These are phyloP conservation scores for Radiomyces spectabilis DNA, from an alignment of 192 early-diverging fungal species.

Conservation along the genomic window DNA sequence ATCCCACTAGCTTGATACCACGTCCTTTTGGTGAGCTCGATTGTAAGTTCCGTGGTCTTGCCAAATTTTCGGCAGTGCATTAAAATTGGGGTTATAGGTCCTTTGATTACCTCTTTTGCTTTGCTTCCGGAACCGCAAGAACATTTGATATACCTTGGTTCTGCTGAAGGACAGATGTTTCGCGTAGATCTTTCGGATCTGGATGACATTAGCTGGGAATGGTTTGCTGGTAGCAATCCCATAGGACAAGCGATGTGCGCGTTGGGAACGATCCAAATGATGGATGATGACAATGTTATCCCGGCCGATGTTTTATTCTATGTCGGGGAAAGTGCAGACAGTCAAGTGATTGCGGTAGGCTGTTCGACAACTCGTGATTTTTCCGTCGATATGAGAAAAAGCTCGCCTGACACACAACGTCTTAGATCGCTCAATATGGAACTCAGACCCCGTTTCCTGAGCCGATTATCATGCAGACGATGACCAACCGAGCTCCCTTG, in stretches of 20 bases:
- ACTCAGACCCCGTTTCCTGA: neutral
- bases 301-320: constrained; percentile 12
- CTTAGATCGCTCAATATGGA: neutral
- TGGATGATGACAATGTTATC: neutral
- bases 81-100: neutral
- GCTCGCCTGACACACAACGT: too few relatives aligned
- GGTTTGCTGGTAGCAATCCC: neutral
- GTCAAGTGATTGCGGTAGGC: constrained; percentile 15
- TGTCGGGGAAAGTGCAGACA: constrained; percentile 16
- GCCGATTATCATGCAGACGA: neutral
- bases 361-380: neutral
- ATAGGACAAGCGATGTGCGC: constrained; percentile 15
- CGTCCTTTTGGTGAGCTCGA: neutral
- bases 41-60: neutral
- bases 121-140: neutral
- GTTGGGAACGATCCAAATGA: neutral
- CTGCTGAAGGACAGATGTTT: constrained; percentile 9
- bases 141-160: constrained; percentile 5
- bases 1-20: constrained; percentile 1
- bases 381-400: neutral
- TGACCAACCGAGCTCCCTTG: constrained; percentile 17
- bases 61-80: neutral
- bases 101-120: constrained; percentile 15
- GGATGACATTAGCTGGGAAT: neutral
- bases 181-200: neutral